Evolutionary conservation across 2,329 filamentous ascomycete species (phyloP), one percentile per base, ranked within the genome.

Genomic region (Talaromyces sp.): DNA sequence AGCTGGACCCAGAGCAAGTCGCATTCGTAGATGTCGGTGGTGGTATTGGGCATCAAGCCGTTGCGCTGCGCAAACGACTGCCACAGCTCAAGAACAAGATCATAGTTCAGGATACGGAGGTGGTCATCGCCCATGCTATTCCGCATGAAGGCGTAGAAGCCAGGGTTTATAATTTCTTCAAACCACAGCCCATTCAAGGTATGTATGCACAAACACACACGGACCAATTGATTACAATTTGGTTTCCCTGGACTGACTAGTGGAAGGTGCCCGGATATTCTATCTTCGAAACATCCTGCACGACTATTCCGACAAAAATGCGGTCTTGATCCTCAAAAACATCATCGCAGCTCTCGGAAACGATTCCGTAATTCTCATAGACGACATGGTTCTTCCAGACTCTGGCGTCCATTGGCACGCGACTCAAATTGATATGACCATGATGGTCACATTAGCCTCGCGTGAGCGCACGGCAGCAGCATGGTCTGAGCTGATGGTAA

Each of bases 331-430:
- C 26, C 56, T 70, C 7, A 65, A 67, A 9, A 66, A 72, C 14
- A 63, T 74, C 2, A 64, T 64, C 0, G 55, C 66, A 0, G 77
- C 76, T 2, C 69, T 79, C 64, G 66, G 62, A 1, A 59, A 64
- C 0, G 68, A 74, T 4, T 78, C 76, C 0, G 59, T 66, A 7
- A 70, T 81, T 31, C 62, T 81, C 8, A 76, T 81, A 57, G 74
- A 78, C 56, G 79, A 81, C 26, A 71, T 77, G 52, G 75, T 79
- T 2, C 52, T 80, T 0, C 75, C 77, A 3, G 64, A 76, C 38
- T 60, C 43, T 4, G 70, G 69, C 2, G 73, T 67, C 1, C 65
- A 71, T 26, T 74, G 66, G 65, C 63, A 72, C 46, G 68, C 72
- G 1, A 64, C 72, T 1, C 64, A 66, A 11, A 58, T 73, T 10